Conservation (phyloP, 768 basidiomycete genomes). For the Hygrophoropsis aurantiaca region DNA sequence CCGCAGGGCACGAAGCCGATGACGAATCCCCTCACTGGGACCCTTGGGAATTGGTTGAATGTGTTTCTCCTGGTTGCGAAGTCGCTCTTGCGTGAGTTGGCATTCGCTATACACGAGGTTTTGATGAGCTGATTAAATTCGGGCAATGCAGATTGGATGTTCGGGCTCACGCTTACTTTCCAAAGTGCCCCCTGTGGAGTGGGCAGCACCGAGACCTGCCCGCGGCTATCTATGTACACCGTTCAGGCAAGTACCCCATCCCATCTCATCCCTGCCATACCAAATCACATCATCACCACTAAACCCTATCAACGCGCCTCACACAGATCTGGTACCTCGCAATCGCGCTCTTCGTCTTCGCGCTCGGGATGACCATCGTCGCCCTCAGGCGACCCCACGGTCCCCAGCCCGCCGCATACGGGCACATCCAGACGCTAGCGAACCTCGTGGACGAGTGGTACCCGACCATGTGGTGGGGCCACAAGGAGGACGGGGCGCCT, state of each 20-base stretch:
- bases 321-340: constrained; percentile 27
- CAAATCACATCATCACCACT: neutral
- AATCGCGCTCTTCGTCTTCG: constrained; percentile 15
- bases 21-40: constrained; percentile 18
- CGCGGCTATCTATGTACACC: constrained; percentile 19
- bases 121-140: neutral
- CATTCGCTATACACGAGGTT: neutral
- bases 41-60: constrained; percentile 19
- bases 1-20: constrained; percentile 13
- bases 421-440: constrained; percentile 32
- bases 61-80: constrained; percentile 17
- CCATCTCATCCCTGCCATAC: too few species aligned
- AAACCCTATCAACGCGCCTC: neutral
- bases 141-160: constrained; percentile 32
- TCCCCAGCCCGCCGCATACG: constrained; percentile 30
- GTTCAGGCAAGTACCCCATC: constrained; percentile 16
- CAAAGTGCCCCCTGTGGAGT: too few species aligned
- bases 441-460: constrained; percentile 38
- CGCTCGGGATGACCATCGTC: constrained; percentile 14
- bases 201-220: too few species aligned
- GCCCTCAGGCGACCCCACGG: constrained; percentile 17
- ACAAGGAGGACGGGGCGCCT: constrained; percentile 10
- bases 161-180: constrained; percentile 25
- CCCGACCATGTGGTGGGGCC: constrained; percentile 18
- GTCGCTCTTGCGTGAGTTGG: constrained; percentile 25